Base-by-base conservation (phyloP, 2,329 filamentous ascomycete genomes). In the Penicillium sp. region DNA sequence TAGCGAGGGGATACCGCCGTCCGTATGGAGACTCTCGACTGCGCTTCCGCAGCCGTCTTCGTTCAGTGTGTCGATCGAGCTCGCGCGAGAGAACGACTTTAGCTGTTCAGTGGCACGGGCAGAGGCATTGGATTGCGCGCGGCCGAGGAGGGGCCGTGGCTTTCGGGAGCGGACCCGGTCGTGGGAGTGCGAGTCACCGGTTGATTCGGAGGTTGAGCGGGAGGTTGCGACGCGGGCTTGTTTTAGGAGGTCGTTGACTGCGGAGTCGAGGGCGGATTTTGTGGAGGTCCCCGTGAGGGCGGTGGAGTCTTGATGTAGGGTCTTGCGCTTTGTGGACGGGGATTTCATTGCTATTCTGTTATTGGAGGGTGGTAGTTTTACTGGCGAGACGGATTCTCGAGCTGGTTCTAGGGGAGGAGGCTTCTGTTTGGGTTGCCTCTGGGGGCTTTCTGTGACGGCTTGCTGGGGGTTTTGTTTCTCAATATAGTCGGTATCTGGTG, bases 51-150 rank as follows among this genome's bases (percentile, higher is more conserved):
- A 75, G 9, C 78, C 77, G 52, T 79, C 77, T 62, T 80, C 75
- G 63, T 83, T 82, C 9, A 83, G 71, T 26, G 81, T 82, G 62
- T 83, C 81, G 59, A 83, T 77, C n/a, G 81, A 83, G 69, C 80
- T 82, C 30, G 81, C 81, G 41, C 81, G 78, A 5, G 80, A 82
- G 47, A 73, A 67, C 21, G 67, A 61, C 4, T 66, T 61, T 23
- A 64, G 65, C 8, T 71, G 65, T 7, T 73, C 70, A 7, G 63
- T 58, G 9, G 70, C 68, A 26, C 70, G 69, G 13, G 64, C 56
- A 44, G 79, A 80, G 19, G 75, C 69, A 54, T 76, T 74, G 7
- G 80, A 81, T 48, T 76, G 70, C 13, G 79, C 79, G 55, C 79
- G 73, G 35, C 80, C 79, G 11, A 82, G 68, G 26, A 82, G 75